Evolutionary conservation across 345 rosid genomes (phyloP), one percentile per base, ranked within the genome.

Genomic region (Ceriops tagal): DNA sequence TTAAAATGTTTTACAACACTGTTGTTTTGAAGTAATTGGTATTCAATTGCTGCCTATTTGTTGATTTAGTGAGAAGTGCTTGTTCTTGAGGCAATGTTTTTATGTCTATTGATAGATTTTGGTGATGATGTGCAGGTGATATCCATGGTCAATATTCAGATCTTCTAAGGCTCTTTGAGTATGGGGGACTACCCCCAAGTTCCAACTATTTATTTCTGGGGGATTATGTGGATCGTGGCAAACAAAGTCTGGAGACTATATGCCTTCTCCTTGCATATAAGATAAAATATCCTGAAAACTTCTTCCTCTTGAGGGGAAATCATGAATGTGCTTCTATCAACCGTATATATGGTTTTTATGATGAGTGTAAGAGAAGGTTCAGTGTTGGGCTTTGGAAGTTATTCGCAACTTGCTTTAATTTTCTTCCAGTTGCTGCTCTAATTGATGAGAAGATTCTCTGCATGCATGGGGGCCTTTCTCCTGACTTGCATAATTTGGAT

Each of bases 391-490:
- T 91, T 32, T 91, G 97, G 97, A 91, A 86, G 80, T 64, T 65
- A 22, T 92, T 92, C 74, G 85, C 96, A 9, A 91, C 89, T 27
- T 89, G 89, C 55, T 93, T 93, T 84, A 91, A 93, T 68, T 91
- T 96, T 85, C 87, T 92, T 18, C 93, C 98, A 0, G 88, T 86
- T 61, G 96, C 98, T 43, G 96, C 98, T 28, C 84, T 89, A 21
- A 79, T 92, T 47, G 97, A 88, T 82, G 97, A 87, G 72, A 88
- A 91, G 88, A 88, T 91, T 73, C 83, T 91, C 20, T 88, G 95
- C 82, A 91, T 91, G 97, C 97, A 88, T 64, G 97, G 95, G 30
- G 95, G 97, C 64, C 85, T 91, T 77, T 91, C 97, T 39, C 97
- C 93, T n/a, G 92, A 85, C 51, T 74, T 91, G 26, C 68, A 82